A percentile compares a stretch with the other conserved stretches of the same genome.
These are phyloP conservation scores for Onygenales sp. DNA, from an alignment of 2,329 filamentous ascomycete genomes.

Conservation along the genomic window DNA sequence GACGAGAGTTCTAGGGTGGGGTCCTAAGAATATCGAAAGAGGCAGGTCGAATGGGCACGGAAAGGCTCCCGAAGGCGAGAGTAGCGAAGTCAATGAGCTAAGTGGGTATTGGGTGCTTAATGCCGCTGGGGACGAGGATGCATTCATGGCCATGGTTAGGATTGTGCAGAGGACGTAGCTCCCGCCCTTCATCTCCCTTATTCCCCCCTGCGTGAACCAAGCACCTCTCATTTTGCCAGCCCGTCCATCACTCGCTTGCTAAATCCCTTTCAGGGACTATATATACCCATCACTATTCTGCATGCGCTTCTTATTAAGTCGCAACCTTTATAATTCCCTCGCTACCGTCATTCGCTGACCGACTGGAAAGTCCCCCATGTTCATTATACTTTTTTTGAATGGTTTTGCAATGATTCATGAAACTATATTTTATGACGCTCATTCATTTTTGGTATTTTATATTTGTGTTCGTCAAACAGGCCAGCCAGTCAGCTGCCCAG, in stretches of 20 bases:
- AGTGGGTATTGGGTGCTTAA: constrained; percentile 18
- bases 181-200: background rate
- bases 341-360: background rate
- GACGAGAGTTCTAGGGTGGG: constrained; percentile 22
- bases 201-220: no score
- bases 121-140: constrained; percentile 17
- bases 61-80: background rate
- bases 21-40: constrained; percentile 11
- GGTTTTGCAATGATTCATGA: background rate
- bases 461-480: no score
- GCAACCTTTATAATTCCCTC: background rate
- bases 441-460: no score
- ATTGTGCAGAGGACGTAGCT: background rate
- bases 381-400: background rate
- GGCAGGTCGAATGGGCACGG: background rate
- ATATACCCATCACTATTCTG: no score
- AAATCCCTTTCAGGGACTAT: no score
- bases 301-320: no score
- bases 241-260: no score
- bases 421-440: background rate
- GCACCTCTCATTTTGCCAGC: no score
- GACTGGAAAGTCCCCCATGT: background rate
- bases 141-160: constrained; percentile 21
- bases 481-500: no score
- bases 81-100: background rate